phyloP scores from a whole-genome alignment of 2,329 filamentous ascomycete genomes.

The Aaosphaeria pasadenensis region DNA sequence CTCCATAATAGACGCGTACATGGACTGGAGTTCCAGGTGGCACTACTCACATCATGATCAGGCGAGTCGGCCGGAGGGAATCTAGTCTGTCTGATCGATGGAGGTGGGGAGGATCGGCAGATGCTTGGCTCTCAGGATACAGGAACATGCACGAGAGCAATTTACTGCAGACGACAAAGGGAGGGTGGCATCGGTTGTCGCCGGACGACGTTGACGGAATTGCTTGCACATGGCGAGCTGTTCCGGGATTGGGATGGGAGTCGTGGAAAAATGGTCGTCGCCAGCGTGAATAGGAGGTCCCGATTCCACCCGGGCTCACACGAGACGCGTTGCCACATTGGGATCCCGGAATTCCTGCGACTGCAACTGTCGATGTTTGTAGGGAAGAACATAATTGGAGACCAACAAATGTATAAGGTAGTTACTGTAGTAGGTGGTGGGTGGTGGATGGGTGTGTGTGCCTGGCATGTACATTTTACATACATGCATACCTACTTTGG shows the following conservation, averaged over 20 bases:
- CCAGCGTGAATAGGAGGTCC: background rate
- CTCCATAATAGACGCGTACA: background rate
- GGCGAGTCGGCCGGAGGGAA: constrained; percentile 1
- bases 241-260: constrained; percentile 1
- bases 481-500: no score
- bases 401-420: no score
- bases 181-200: constrained; percentile 14
- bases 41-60: constrained; percentile 7
- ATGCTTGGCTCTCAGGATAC: background rate
- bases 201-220: constrained; percentile 15
- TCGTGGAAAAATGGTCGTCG: background rate
- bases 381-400: background rate
- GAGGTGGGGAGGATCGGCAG: background rate
- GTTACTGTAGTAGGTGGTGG: no score
- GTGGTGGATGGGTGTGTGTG: no score
- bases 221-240: constrained; percentile 8
- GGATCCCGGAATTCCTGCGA: background rate
- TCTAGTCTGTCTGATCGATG: background rate
- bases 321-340: constrained; percentile 4
- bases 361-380: background rate
- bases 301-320: constrained; percentile 5
- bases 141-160: background rate
- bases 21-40: background rate
- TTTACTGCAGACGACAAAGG: background rate
- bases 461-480: no score